Conservation (phyloP, 1,139 yeast species). For the Diutina mesorugosa region DNA sequence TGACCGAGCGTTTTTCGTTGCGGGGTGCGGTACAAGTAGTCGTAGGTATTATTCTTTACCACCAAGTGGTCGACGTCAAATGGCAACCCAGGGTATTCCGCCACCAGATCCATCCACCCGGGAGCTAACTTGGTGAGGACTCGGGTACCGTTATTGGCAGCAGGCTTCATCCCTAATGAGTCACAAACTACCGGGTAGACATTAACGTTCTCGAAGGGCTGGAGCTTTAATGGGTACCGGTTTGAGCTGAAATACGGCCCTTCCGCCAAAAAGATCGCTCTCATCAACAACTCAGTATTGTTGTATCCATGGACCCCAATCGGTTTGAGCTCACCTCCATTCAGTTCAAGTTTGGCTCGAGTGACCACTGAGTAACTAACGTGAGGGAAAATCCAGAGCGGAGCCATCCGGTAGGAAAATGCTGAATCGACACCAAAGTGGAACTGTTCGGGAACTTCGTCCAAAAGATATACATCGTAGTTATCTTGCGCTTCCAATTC, state of each 20-base stretch:
- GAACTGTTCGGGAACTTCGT: conserved; percentile 53
- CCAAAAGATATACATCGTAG: conserved; percentile 38
- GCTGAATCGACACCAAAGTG: conserved; percentile 42
- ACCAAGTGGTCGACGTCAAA: conserved; percentile 36
- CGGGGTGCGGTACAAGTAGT: conserved; percentile 24
- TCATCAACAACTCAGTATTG: conserved; percentile 64
- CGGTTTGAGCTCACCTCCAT: conserved; percentile 39
- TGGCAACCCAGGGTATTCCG: conserved; percentile 42
- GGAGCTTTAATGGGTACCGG: conserved; percentile 16
- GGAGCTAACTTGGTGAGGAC: conserved; percentile 18
- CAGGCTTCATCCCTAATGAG: conserved; percentile 42
- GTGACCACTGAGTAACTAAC: conserved; percentile 75
- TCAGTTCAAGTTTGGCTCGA: conserved; percentile 37
- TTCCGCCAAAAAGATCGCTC: conserved; percentile 65
- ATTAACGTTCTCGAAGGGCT: conserved; percentile 63
- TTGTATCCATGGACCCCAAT: conserved; percentile 81
- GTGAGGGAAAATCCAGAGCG: conserved; percentile 73
- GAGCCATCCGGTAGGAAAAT: conserved; percentile 58
- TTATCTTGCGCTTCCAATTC: conserved; percentile 17
- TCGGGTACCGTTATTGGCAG: conserved; percentile 47
- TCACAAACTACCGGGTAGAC: conserved; percentile 69
- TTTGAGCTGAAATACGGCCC: conserved; percentile 59
- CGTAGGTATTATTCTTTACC: conserved; percentile 38
- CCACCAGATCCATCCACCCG: conserved; percentile 41
- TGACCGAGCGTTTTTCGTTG: conserved; percentile 6